Conservation (phyloP, 805 yeast genomes). For the Schwanniomyces polymorphus region DNA sequence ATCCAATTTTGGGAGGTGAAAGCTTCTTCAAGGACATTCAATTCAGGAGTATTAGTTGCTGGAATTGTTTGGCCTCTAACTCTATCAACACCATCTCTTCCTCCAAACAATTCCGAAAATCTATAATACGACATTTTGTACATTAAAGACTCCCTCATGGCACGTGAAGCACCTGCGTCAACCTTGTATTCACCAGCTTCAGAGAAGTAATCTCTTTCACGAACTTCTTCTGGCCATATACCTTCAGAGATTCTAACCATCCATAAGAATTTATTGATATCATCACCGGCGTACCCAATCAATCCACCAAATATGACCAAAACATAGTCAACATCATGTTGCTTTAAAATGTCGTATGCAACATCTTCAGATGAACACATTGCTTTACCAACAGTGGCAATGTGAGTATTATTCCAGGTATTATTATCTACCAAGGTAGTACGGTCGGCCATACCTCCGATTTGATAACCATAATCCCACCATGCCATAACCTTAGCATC, state of each 20-base stretch:
- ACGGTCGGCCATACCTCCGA: conserved; percentile 99
- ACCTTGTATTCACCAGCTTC: conserved; percentile 84
- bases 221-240: conserved; percentile 98
- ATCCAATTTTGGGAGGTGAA: conserved; percentile 96
- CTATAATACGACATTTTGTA: conserved; percentile 93
- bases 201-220: conserved; percentile 82
- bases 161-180: conserved; percentile 74
- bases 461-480: conserved; percentile 99
- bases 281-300: conserved; percentile 93
- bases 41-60: conserved; percentile 42
- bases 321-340: conserved; percentile 94
- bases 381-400: conserved; percentile 98
- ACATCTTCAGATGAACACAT: conserved; percentile 89
- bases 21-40: conserved; percentile 87
- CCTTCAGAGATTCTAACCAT: conserved; percentile 99
- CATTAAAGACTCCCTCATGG: conserved; percentile 89
- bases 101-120: conserved; percentile 69
- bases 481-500: conserved; percentile 96
- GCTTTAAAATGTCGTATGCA: conserved; percentile 82
- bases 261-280: conserved; percentile 95
- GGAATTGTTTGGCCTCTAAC: conserved; percentile 84
- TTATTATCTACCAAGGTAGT: conserved; percentile 97
- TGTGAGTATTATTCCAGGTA: conserved; percentile 99
- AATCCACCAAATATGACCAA: conserved; percentile 92
- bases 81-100: conserved; percentile 70